Base-by-base conservation (phyloP, 768 basidiomycete species). In the Panaeolus cyanescens region DNA sequence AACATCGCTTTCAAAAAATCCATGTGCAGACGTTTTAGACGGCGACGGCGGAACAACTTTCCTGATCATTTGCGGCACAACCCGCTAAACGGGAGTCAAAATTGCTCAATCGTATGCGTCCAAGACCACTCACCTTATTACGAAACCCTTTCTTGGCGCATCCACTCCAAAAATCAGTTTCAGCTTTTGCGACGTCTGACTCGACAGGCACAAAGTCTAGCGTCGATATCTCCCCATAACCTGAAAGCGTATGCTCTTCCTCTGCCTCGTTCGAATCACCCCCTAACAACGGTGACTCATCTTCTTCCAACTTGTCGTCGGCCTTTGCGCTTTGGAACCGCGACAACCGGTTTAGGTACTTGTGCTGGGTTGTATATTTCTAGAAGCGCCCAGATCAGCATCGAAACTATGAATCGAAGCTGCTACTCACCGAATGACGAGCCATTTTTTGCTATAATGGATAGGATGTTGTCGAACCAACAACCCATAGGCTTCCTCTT, bases 221-320 rank as follows among this genome's bases (percentile, higher is more conserved):
- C 42, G 79, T 76, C 22, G 75, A 67, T 1, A 83, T 77, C 25
- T 84, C 80, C 7, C 84, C 82, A 37, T 73, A 83, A 12, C 73
- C 79, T 28, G 69, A 74, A 40, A 85, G 64, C 0, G 75, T 78
- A 63, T 83, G 65, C 59, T 77, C 75, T 8, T 80, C 74, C 15
- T 67, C 65, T 30, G 22, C 10, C 45, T 50, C 30, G 22, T 50
- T 28, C 22, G 39, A 19, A 19, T 50, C 36, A 6, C 19, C 36
- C 34, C 19, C 45, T 50, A 50, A 28, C 12, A 50, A 28, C 25
- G 45, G 45, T 15, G 45, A 50, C 30, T 50, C 45, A 28, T 50
- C 45, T 28, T 50, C 45, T 25, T 50, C 45, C 15, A 50, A 50
- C 9, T 20, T 28, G 8, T 50, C 22, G 12, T 15, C 15, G 5